A percentile compares a stretch with the other conserved stretches of the same genome.
Conservation (phyloP, 1,139 yeast species). For the Taiozyma sp. region DNA sequence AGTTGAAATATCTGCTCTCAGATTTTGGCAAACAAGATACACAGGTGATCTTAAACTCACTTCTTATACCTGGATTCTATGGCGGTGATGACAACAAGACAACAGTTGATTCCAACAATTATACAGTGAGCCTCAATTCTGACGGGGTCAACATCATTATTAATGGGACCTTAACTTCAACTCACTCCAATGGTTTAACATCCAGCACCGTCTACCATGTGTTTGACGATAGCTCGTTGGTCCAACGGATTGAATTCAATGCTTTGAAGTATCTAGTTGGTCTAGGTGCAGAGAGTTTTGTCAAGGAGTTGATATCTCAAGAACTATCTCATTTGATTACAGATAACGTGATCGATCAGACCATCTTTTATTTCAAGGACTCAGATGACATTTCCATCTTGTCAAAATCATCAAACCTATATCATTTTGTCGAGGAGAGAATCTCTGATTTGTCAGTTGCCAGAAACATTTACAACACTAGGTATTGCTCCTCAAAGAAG, state of each 20-base stretch:
- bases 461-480: conserved; percentile 37
- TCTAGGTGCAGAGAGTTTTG: conserved; percentile 61
- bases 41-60: conserved; percentile 29
- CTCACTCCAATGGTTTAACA: conserved; percentile 40
- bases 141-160: conserved; percentile 30
- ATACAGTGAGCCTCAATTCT: conserved; percentile 16
- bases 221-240: conserved; percentile 37
- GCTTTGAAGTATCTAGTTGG: conserved; percentile 74
- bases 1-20: conserved; percentile 40
- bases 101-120: conserved; percentile 23
- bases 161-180: conserved; percentile 26
- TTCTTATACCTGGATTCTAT: conserved; percentile 30
- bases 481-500: conserved; percentile 35
- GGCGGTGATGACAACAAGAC: conserved; percentile 30
- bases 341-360: conserved; percentile 44
- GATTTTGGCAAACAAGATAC: conserved; percentile 35
- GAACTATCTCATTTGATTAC: conserved; percentile 54
- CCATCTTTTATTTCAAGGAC: conserved; percentile 45
- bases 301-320: conserved; percentile 64
- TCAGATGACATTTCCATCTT: conserved; percentile 18
- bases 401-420: conserved; percentile 41
- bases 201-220: conserved; percentile 63
- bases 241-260: conserved; percentile 43
- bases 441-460: conserved; percentile 27
- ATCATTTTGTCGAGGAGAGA: conserved; percentile 62